These are phyloP conservation scores for Colletotrichum abscissum DNA, from an alignment of 2,329 filamentous ascomycete genomes.

Conservation along the genomic window DNA sequence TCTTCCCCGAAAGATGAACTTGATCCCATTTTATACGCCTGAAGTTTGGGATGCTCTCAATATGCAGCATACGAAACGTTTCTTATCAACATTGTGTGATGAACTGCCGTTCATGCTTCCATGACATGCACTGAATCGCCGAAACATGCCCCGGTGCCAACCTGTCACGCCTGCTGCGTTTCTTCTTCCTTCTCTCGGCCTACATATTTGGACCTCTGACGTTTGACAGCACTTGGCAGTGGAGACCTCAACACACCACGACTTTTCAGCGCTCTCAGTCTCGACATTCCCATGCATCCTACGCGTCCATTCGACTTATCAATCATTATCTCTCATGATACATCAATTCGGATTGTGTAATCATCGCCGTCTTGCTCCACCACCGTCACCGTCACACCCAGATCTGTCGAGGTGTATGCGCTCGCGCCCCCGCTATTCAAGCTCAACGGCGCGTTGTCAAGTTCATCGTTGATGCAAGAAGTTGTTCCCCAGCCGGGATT, in stretches of 20 bases:
- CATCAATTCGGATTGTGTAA: constrained; percentile 11
- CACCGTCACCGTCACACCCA: constrained; percentile 12
- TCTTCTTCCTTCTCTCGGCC: background rate
- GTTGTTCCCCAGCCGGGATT: constrained; percentile 41
- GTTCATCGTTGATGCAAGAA: constrained; percentile 42
- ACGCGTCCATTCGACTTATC: background rate
- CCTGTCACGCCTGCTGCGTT: background rate
- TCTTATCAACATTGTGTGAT: background rate
- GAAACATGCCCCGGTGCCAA: background rate
- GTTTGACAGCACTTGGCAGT: background rate
- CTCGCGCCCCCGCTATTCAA: background rate
- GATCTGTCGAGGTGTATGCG: background rate
- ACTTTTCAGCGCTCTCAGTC: background rate
- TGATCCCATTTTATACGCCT: background rate
- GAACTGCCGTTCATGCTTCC: constrained; percentile 7
- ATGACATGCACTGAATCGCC: background rate
- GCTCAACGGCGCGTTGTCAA: constrained; percentile 47
- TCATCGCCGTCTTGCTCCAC: constrained; percentile 5
- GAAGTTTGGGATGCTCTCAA: background rate
- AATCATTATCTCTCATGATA: background rate
- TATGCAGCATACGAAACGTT: background rate
- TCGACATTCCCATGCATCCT: background rate
- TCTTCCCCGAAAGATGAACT: background rate
- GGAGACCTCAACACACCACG: background rate
- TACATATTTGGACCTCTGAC: background rate